Base-by-base conservation (phyloP, 176 grass and related monocot species). In the barley (Hordeum vulgare) region DNA sequence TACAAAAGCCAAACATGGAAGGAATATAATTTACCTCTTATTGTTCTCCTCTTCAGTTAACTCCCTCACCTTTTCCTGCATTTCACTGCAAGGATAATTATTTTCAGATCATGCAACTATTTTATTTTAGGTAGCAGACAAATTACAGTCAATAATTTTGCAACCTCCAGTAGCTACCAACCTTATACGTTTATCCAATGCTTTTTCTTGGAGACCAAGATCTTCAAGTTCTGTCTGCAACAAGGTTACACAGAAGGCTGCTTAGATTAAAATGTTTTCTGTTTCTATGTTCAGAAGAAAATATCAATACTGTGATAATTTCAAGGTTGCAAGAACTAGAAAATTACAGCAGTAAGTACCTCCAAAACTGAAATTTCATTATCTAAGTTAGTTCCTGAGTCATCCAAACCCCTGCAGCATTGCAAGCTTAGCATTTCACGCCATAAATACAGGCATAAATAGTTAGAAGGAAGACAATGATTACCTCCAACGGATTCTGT, bases 401-500 rank as follows among this genome's bases (percentile, higher is more conserved):
- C 83, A 81, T 77, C 84, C 60, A 65, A 72, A 76, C 87, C 91
- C 83, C 96, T 98, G 85, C 61, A 66, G 35, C 78, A 47, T 64
- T 81, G 35, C 33, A 54, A 87, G 39, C 31, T 75, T 81, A 87
- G 83, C 23, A 76, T 71, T 59, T 63, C 11, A 39, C 41, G 85
- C 81, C 35, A 90, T 53, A 82, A 83, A 72, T 61, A 87, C 63
- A 85, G 73, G 41, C 64, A 92, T 86, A 41, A 21, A 76, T 73
- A 59, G 31, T 42, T 31, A 85, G 66, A 82, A 59, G 34, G 59
- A 82, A 68, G 77, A 31, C 15, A 59, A 67, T 20, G 60, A 69
- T 93, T 95, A 99, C 96, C 94, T 96, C 91, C 91, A 94, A 76
- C 69, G 56, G 31, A 99, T 96, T 87, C 60, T 84, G 65, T 96